A percentile compares a stretch with the other conserved stretches of the same genome.
These are phyloP conservation scores for Metschnikowia gelsemii DNA, from an alignment of 805 yeast genomes.

Conservation along the genomic window DNA sequence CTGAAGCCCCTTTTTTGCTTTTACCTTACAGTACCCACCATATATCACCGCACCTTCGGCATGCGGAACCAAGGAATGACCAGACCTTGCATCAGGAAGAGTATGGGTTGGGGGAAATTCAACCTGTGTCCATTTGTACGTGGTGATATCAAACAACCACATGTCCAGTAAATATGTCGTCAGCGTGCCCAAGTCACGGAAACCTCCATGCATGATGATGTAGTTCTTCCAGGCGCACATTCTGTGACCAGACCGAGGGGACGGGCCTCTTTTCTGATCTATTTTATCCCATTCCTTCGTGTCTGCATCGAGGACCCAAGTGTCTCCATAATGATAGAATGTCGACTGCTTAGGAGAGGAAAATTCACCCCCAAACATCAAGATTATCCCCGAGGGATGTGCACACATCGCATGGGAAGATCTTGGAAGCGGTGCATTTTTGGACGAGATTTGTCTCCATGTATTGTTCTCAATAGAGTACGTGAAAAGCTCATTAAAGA, in stretches of 20 bases:
- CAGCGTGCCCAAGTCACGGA: conserved; percentile 80
- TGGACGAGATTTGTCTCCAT: conserved; percentile 79
- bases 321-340: conserved; percentile 93
- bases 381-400: conserved; percentile 83
- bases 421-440: conserved; percentile 87
- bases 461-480: conserved; percentile 73
- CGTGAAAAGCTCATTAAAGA: conserved; percentile 77
- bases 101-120: conserved; percentile 81
- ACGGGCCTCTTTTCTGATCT: conserved; percentile 73
- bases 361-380: conserved; percentile 95
- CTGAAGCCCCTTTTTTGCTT: conserved; percentile 82
- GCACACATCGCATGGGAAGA: conserved; percentile 92
- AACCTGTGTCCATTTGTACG: conserved; percentile 87
- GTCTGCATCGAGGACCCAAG: conserved; percentile 87
- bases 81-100: conserved; percentile 88
- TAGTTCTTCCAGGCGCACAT: conserved; percentile 90
- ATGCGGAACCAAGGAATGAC: conserved; percentile 80
- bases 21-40: conserved; percentile 94
- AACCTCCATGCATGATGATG: conserved; percentile 85
- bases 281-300: conserved; percentile 88
- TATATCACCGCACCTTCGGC: conserved; percentile 81
- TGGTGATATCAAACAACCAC: conserved; percentile 90
- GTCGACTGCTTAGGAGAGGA: conserved; percentile 95
- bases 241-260: conserved; percentile 90
- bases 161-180: conserved; percentile 82